Conservation (phyloP, 2,329 filamentous ascomycete species). For the Talaromyces funiculosus region DNA sequence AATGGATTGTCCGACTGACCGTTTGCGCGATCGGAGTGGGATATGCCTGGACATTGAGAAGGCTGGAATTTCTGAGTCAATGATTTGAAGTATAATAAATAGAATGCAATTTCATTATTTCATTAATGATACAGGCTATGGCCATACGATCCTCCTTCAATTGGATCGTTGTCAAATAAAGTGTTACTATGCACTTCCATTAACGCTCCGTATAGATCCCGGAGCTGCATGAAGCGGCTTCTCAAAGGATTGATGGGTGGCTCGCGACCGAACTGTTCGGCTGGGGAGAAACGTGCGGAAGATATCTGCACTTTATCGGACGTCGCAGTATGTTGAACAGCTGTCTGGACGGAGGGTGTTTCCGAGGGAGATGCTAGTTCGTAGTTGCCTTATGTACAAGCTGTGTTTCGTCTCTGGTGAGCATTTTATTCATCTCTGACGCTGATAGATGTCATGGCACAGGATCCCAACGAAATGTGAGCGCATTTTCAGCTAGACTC, state of each 20-base stretch:
- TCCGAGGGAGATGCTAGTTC: not conserved
- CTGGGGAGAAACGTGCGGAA: not conserved
- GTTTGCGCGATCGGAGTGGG: slow-evolving; percentile 11
- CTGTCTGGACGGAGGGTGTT: not conserved
- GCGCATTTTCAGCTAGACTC: slow-evolving; percentile 17
- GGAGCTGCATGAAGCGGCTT: not conserved
- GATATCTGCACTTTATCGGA: not conserved
- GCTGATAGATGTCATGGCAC: not conserved
- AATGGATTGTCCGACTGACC: slow-evolving; percentile 3
- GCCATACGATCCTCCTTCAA: not conserved
- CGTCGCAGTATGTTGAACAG: not conserved
- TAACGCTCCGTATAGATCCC: not conserved
- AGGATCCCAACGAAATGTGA: not conserved
- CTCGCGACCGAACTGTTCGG: not conserved
- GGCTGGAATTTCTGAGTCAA: not conserved
- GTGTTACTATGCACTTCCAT: not conserved
- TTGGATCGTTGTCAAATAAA: not conserved
- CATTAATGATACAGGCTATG: not conserved
- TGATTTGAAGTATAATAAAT: not conserved
- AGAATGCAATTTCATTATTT: not conserved
- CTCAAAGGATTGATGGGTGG: not conserved
- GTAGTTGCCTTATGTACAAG: too few relatives aligned
- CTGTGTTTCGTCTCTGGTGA: not conserved
- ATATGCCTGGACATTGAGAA: not conserved
- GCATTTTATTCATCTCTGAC: too few relatives aligned